Evolutionary conservation across 1,284 basidiomycete genomes (phyloP).

Genomic region (Salmacisia buchloeana): DNA sequence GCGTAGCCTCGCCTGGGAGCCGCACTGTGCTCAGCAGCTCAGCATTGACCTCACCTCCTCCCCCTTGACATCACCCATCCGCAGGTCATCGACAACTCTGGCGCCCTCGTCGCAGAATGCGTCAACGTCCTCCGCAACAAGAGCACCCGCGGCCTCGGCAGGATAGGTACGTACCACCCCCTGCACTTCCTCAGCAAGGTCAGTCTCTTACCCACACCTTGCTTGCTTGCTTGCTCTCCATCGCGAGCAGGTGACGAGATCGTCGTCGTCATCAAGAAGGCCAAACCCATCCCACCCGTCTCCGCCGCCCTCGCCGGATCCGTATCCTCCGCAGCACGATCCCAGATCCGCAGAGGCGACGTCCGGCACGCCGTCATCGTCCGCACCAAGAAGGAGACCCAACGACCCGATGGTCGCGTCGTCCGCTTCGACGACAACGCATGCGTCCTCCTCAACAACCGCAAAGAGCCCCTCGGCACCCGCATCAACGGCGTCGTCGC

Average conservation of each 20-base stretch:
- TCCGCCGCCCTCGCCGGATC: slow-evolving; percentile 51
- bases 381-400: slow-evolving; percentile 74
- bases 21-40: neutral
- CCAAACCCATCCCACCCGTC: slow-evolving; percentile 64
- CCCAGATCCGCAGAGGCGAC: slow-evolving; percentile 75
- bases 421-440: slow-evolving; percentile 97
- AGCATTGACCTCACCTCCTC: neutral
- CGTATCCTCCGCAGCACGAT: slow-evolving; percentile 55
- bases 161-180: slow-evolving; percentile 53
- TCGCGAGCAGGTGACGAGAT: slow-evolving; percentile 84
- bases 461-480: slow-evolving; percentile 91
- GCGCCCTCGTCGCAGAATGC: slow-evolving; percentile 88
- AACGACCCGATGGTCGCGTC: slow-evolving; percentile 76
- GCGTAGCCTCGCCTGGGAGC: slow-evolving; percentile 8
- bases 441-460: slow-evolving; percentile 89
- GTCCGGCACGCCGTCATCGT: slow-evolving; percentile 92
- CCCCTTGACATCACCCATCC: neutral
- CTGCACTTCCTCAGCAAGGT: neutral
- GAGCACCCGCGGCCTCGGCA: slow-evolving; percentile 68
- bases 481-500: slow-evolving; percentile 90
- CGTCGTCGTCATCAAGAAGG: slow-evolving; percentile 89
- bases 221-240: slow-evolving; percentile 55
- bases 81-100: slow-evolving; percentile 97
- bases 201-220: neutral
- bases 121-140: slow-evolving; percentile 96